Conservation (phyloP, 75 land plant genomes). For the Cupressus sempervirens region DNA sequence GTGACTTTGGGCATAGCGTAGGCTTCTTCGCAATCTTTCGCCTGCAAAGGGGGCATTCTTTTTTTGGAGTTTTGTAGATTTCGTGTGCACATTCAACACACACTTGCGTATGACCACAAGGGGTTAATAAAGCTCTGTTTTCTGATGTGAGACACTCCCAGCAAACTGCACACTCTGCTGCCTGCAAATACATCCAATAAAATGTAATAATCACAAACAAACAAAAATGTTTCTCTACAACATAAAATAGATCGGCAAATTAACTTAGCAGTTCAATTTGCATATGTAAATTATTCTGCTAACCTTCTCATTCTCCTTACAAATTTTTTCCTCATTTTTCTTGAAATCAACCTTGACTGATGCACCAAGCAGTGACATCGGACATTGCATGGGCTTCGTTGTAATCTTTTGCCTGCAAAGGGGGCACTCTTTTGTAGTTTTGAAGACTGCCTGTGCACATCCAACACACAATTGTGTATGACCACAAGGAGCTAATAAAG, state of each 20-base stretch:
- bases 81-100: conserved; percentile 3
- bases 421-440: background rate
- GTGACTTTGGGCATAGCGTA: conserved; percentile 1
- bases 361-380: background rate
- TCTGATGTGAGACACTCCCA: conserved; percentile 4
- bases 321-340: no score
- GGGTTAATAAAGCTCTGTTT: conserved; percentile 9
- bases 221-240: background rate
- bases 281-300: background rate
- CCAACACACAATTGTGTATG: background rate
- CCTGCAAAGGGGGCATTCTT: conserved; percentile 9
- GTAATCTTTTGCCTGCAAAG: background rate
- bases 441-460: background rate
- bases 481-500: conserved; percentile 4
- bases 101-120: conserved; percentile 4
- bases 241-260: background rate
- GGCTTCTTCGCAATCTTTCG: background rate
- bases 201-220: background rate
- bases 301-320: background rate
- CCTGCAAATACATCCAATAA: background rate
- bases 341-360: no score
- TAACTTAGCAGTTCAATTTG: background rate
- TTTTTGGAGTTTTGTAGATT: background rate
- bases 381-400: background rate
- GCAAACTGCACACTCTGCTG: conserved; percentile 2